Conservation (phyloP, 1,139 yeast species). For the Debaryomyces psychrophilus region DNA sequence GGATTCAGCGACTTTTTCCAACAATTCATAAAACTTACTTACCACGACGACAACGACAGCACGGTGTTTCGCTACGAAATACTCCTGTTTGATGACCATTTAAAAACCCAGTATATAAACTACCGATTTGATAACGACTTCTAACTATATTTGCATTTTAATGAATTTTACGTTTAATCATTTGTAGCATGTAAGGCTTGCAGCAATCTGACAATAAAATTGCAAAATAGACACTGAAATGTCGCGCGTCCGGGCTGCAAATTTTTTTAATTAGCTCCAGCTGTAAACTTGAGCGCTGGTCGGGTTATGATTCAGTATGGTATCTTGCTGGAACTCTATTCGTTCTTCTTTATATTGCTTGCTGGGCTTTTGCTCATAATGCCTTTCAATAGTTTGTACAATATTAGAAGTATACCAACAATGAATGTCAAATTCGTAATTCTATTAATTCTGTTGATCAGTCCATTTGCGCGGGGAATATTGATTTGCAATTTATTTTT, state of each 20-base stretch:
- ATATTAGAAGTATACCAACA: not conserved
- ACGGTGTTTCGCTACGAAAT: slow-evolving; percentile 13
- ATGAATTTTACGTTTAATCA: not conserved
- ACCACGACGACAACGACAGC: slow-evolving; percentile 6
- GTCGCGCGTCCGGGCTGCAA: not conserved
- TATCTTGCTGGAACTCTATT: not conserved
- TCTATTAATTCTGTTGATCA: not conserved
- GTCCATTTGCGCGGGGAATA: slow-evolving; percentile 21
- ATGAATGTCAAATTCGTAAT: not conserved
- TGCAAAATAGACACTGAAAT: not conserved
- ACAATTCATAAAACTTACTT: slow-evolving; percentile 7
- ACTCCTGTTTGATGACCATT: slow-evolving; percentile 16
- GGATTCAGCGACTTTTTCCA: slow-evolving; percentile 14
- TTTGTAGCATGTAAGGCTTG: not conserved
- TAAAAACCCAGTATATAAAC: slow-evolving; percentile 12
- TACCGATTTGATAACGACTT: not conserved
- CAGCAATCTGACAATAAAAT: not conserved
- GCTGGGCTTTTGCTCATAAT: not conserved
- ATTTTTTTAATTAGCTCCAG: not conserved
- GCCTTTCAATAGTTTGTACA: slow-evolving; percentile 2
- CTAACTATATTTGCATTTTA: slow-evolving; percentile 1
- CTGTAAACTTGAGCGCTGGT: too few species aligned
- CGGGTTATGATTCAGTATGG: too few species aligned
- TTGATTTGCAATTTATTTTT: slow-evolving; percentile 14
- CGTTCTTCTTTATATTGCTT: not conserved